Conservation (phyloP, 2,329 filamentous ascomycete genomes). For the Xylariaceae sp. region DNA sequence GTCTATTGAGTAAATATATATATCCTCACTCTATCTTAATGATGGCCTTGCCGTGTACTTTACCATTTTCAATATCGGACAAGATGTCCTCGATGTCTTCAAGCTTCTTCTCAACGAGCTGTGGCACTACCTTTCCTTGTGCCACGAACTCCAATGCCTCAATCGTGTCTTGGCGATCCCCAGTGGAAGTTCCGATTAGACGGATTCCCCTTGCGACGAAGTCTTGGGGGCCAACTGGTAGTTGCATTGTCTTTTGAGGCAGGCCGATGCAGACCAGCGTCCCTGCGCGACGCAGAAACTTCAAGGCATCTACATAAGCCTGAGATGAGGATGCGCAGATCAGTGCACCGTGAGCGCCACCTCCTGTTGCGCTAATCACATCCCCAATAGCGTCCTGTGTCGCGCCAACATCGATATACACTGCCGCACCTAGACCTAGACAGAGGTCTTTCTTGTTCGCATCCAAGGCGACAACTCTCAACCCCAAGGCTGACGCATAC, state of each 20-base stretch:
- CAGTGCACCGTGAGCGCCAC: background rate
- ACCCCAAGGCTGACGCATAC: conserved; percentile 31
- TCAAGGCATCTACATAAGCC: background rate
- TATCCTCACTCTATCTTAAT: background rate
- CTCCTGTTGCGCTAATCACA: background rate
- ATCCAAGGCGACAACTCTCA: conserved; percentile 37
- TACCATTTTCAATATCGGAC: background rate
- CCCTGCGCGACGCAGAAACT: background rate
- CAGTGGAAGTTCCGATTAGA: background rate
- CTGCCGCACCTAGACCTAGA: background rate
- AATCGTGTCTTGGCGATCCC: background rate
- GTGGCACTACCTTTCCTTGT: background rate
- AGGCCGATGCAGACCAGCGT: background rate
- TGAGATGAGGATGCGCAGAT: background rate
- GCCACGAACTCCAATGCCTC: background rate
- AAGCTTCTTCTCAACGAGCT: background rate
- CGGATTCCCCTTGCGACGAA: background rate
- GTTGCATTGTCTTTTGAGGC: background rate
- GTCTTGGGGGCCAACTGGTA: background rate
- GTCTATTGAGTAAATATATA: too few relatives aligned
- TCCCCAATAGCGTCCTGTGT: background rate
- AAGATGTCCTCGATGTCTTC: background rate
- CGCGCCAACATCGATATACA: background rate
- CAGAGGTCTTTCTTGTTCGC: background rate
- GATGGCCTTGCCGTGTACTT: background rate